Base-by-base conservation (phyloP, 441 rosid species). In the Pelargonium myrrhifolium region DNA sequence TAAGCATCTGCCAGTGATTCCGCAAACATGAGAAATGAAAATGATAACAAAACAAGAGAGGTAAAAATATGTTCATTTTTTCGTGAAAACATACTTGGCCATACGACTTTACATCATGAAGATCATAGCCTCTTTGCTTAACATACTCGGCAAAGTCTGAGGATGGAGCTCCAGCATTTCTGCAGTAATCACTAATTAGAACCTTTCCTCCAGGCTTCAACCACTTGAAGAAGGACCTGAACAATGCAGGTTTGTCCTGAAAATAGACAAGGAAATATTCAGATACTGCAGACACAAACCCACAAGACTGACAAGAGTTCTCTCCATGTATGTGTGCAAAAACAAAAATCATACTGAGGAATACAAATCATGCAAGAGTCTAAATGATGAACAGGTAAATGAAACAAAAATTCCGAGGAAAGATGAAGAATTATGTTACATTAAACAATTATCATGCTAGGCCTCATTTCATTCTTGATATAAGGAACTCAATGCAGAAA, bases 61-160 rank as follows among this genome's bases (percentile, higher is more conserved):
- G 71, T 51, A 17, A 59, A 40, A 17, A 68, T 10, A 35, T 21
- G 3, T 28, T 28, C 31, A 28, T 4, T 18, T 35, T 58, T 2
- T 28, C 31, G 3, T 40, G 14, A 62, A 58, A 70, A 65, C 24
- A 66, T 81, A 89, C 99, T 96, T 85, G 91, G 53, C 93, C 97
- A 62, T 94, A 94, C n/a, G 87, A 78, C 81, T 88, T 71, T 3
- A 92, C 84, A 63, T 87, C 90, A 42, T 94, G 99, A 70, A 92
- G 99, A 82, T 94, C 94, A 75, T 94, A 94, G 64, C 96, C 99
- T 82, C 99, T 88, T 79, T 92, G 94, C 76, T 83, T 85, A 47
- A 89, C 87, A 67, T 94, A 92, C 75, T 76, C 89, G 0, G 85
- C 76, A 66, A 94, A 92, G 72, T 92, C 96, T 39, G 81, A 7